Evolutionary conservation across 2,329 filamentous ascomycete species (phyloP).

Genomic region (Penicillium hordei): DNA sequence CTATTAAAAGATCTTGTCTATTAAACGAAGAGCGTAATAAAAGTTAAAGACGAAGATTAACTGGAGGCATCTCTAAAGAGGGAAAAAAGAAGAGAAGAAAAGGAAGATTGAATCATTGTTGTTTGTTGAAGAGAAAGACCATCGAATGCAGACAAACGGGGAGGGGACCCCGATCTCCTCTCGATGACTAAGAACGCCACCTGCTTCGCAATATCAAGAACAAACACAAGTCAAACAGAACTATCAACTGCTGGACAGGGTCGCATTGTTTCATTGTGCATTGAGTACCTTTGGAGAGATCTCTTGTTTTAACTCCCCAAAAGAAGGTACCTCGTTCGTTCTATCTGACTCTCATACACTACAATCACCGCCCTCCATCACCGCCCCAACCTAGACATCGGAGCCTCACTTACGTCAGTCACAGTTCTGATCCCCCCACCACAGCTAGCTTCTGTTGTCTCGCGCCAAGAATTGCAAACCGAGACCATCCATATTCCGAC

Average conservation of each 20-base stretch:
- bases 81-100: neutral
- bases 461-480: conserved; percentile 10
- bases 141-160: conserved; percentile 7
- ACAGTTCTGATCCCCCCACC: conserved; percentile 11
- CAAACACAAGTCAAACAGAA: conserved; percentile 23
- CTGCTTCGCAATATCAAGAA: conserved; percentile 13
- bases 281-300: conserved; percentile 9
- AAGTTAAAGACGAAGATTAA: conserved; percentile 1
- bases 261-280: neutral
- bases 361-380: conserved; percentile 2
- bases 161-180: conserved; percentile 10
- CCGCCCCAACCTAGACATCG: neutral
- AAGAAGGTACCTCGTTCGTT: neutral
- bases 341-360: neutral
- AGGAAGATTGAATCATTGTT: conserved; percentile 8
- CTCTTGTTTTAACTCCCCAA: neutral
- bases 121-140: conserved; percentile 17
- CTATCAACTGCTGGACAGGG: conserved; percentile 1
- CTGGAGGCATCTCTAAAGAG: conserved; percentile 9
- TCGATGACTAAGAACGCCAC: conserved; percentile 30
- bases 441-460: conserved; percentile 7
- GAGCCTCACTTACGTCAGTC: conserved; percentile 14
- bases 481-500: neutral
- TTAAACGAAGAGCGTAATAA: neutral
- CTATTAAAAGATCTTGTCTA: conserved; percentile 10